phyloP scores from a whole-genome alignment of 768 basidiomycete genomes.

The Xerocomellus dryophilus region DNA sequence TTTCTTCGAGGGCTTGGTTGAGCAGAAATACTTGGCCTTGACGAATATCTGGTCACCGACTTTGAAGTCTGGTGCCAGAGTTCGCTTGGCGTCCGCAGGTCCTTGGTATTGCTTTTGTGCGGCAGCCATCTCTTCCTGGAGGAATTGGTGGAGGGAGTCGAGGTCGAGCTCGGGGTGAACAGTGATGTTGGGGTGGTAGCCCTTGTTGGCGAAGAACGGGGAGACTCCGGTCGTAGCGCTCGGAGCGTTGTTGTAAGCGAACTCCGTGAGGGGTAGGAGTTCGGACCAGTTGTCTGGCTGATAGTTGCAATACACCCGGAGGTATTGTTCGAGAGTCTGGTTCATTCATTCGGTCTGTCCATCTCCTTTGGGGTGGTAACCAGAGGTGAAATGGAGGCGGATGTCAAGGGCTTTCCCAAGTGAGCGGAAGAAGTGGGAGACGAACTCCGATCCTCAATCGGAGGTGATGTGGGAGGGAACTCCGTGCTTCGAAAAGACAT shows the following conservation, averaged over 20 bases:
- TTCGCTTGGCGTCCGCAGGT: too few relatives aligned
- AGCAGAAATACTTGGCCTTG: background rate
- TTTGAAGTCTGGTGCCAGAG: background rate
- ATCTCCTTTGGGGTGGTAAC: too few relatives aligned
- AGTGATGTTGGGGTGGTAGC: too few relatives aligned
- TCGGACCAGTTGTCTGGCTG: background rate
- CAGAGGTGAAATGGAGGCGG: too few relatives aligned
- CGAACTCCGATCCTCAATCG: background rate
- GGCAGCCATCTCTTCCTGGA: background rate
- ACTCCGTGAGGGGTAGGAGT: background rate
- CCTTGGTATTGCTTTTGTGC: background rate
- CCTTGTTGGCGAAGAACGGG: background rate
- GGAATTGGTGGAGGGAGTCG: background rate
- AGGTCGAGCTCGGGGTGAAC: background rate
- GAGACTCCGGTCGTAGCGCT: background rate
- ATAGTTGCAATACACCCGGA: too few relatives aligned
- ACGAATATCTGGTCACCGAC: background rate
- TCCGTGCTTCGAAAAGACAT: background rate
- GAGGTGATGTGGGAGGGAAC: constrained; percentile 4
- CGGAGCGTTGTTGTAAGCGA: background rate
- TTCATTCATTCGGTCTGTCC: too few relatives aligned
- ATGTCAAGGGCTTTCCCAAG: too few relatives aligned
- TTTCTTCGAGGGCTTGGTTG: background rate
- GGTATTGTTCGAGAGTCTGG: too few relatives aligned
- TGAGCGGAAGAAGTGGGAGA: too few relatives aligned